phyloP scores from a whole-genome alignment of 2,329 filamentous ascomycete species.

The Orbilia blumenaviensis region DNA sequence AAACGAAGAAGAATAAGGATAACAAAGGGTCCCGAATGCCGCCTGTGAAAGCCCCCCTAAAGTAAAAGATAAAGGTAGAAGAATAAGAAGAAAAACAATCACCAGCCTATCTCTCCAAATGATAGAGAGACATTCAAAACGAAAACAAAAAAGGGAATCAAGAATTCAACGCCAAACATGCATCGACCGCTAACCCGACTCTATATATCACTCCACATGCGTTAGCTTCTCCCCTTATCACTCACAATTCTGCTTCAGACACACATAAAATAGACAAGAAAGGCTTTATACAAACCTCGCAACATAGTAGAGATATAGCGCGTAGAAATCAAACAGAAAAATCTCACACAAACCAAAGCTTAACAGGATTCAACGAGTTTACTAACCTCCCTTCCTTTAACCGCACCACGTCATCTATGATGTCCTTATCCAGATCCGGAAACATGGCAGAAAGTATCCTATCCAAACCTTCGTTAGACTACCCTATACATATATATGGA shows the following conservation, averaged over 20 bases:
- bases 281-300: constrained; percentile 36
- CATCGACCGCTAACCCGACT: constrained; percentile 85
- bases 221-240: constrained; percentile 32
- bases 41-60: not conserved
- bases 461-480: not conserved
- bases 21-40: not conserved
- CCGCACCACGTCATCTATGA: constrained; percentile 96
- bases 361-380: constrained; percentile 7
- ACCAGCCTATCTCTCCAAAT: not conserved
- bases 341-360: constrained; percentile 43
- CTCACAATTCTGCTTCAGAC: not conserved
- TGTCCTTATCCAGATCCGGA: constrained; percentile 88
- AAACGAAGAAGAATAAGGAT: too few species aligned
- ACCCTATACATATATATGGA: not conserved
- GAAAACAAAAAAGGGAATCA: constrained; percentile 16
- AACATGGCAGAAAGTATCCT: constrained; percentile 92
- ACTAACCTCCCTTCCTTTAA: constrained; percentile 92
- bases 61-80: too few species aligned
- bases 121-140: not conserved
- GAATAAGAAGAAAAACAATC: not conserved
- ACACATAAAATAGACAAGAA: constrained; percentile 7
- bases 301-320: not conserved
- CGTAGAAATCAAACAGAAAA: constrained; percentile 11
- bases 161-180: constrained; percentile 75
- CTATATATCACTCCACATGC: constrained; percentile 62